phyloP scores from a whole-genome alignment of 495 filamentous ascomycete species.

The Trichoderma virens region DNA sequence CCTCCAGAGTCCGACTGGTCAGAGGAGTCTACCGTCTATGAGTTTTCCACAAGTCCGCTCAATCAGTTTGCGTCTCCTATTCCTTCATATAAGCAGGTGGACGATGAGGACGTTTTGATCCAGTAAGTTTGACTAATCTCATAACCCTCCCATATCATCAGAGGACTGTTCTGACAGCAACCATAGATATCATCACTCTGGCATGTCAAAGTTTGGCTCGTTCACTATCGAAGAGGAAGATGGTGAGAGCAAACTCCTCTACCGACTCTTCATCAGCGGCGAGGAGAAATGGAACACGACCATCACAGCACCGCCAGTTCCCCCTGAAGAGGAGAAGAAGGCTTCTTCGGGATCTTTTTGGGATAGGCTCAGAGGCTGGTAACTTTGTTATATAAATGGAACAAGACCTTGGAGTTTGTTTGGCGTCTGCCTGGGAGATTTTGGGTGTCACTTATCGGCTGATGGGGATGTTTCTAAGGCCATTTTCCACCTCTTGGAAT shows the following conservation, averaged over 20 bases:
- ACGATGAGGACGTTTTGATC: constrained; percentile 67
- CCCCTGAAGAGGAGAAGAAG: constrained; percentile 13
- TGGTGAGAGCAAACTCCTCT: constrained; percentile 62
- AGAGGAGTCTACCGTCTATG: constrained; percentile 57
- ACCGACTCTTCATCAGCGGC: constrained; percentile 77
- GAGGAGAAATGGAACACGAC: constrained; percentile 66
- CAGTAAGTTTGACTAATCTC: constrained; percentile 49
- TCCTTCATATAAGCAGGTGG: constrained; percentile 71
- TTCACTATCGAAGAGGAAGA: constrained; percentile 69
- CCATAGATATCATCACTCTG: constrained; percentile 66
- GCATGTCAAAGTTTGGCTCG: constrained; percentile 85
- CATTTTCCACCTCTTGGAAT: neutral
- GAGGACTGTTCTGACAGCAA: constrained; percentile 14
- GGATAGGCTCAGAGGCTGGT: constrained; percentile 25
- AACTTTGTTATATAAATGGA: constrained; percentile 14
- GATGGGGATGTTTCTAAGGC: neutral
- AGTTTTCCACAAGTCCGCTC: constrained; percentile 82
- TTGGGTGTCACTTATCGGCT: neutral
- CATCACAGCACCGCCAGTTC: constrained; percentile 41
- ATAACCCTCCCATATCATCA: neutral
- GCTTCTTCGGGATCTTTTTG: constrained; percentile 30
- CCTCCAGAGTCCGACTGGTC: constrained; percentile 51
- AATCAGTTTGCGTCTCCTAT: constrained; percentile 89
- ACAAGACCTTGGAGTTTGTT: neutral
- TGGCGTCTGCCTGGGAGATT: neutral